Percentiles rank a stretch among this genome's conserved stretches.
Conservation (phyloP, 768 basidiomycete species). For the Serendipita vermifera region DNA sequence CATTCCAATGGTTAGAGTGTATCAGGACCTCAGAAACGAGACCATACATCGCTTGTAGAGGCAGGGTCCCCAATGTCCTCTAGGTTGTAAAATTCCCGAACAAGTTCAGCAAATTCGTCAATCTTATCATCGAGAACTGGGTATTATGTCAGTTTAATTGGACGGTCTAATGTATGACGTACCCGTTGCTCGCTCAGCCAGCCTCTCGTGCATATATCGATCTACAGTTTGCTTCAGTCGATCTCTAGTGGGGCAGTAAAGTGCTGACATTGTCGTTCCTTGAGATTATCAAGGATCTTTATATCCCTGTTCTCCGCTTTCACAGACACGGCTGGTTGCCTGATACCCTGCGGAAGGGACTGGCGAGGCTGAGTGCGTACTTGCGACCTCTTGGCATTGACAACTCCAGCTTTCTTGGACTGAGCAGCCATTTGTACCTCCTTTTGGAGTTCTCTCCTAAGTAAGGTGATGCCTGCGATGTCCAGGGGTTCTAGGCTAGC, state of each 20-base stretch:
- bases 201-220: constrained; percentile 92
- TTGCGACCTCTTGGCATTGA: constrained; percentile 15
- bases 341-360: constrained; percentile 10
- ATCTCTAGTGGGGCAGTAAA: background rate
- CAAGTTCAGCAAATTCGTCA: constrained; percentile 66
- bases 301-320: constrained; percentile 16
- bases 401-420: constrained; percentile 6
- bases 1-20: background rate
- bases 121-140: constrained; percentile 76
- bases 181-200: constrained; percentile 76
- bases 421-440: background rate
- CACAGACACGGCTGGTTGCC: constrained; percentile 18
- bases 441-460: constrained; percentile 12
- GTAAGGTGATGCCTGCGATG: constrained; percentile 18
- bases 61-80: constrained; percentile 67
- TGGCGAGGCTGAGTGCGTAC: constrained; percentile 13
- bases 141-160: background rate
- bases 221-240: constrained; percentile 28
- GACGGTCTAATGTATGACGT: constrained; percentile 13
- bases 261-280: constrained; percentile 1
- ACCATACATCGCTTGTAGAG: constrained; percentile 37
- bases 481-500: constrained; percentile 13
- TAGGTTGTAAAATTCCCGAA: constrained; percentile 57
- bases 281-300: constrained; percentile 20
- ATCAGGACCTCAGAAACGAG: constrained; percentile 9